Percentiles rank a stretch among this genome's conserved stretches.
These are phyloP conservation scores for Hypoxylon sp. DNA, from an alignment of 2,329 filamentous ascomycete species.

Conservation along the genomic window DNA sequence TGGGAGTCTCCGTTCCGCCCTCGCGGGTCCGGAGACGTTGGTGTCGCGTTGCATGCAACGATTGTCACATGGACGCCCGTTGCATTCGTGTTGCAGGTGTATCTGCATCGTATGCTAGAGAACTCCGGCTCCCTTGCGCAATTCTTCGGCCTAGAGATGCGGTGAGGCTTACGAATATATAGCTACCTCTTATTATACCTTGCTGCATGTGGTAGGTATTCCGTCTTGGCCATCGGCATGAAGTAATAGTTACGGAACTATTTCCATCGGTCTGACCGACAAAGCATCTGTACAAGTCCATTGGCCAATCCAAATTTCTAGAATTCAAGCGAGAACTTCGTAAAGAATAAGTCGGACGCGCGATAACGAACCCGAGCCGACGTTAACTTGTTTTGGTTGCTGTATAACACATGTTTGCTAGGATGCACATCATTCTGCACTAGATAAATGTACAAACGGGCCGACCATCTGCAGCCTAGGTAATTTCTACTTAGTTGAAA, in stretches of 20 bases:
- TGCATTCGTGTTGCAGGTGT: conserved; percentile 2
- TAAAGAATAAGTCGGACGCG: neutral
- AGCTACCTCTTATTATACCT: neutral
- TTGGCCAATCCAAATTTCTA: neutral
- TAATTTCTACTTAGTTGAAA: neutral
- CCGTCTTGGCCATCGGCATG: neutral
- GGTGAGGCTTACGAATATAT: neutral
- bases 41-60: conserved; percentile 12
- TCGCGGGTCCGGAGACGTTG: conserved; percentile 4
- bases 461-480: conserved; percentile 11
- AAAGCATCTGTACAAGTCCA: neutral
- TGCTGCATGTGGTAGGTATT: conserved; percentile 11
- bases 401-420: conserved; percentile 26
- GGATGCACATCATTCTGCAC: conserved; percentile 11
- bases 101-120: neutral
- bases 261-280: neutral
- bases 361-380: conserved; percentile 17
- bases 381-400: neutral
- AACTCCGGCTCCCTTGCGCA: neutral
- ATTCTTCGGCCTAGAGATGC: neutral
- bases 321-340: neutral
- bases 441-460: conserved; percentile 30
- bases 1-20: conserved; percentile 10
- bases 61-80: neutral
- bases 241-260: neutral